phyloP scores from a whole-genome alignment of 352 stramenopile species.

The Pilasporangium apinafurcum region DNA sequence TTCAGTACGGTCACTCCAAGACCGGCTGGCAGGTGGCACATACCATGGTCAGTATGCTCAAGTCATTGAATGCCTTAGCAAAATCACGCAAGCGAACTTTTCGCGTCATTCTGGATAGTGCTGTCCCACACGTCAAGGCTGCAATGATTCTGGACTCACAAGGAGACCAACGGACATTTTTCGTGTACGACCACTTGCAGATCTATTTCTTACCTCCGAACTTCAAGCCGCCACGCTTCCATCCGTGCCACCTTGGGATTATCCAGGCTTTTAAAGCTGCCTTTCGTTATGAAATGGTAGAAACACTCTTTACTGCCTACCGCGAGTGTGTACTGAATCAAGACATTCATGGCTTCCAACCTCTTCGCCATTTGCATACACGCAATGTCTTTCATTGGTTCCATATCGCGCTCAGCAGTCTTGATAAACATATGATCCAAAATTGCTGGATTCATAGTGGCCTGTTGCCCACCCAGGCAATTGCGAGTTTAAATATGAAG shows the following conservation, averaged over 20 bases:
- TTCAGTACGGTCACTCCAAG: conserved; percentile 80
- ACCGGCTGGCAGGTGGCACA: conserved; percentile 75
- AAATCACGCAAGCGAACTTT: conserved; percentile 72
- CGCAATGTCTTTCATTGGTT: conserved; percentile 86
- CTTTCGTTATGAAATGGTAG: conserved; percentile 74
- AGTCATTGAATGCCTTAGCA: conserved; percentile 66
- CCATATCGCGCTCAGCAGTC: conserved; percentile 61
- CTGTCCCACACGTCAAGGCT: conserved; percentile 79
- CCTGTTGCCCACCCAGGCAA: conserved; percentile 52
- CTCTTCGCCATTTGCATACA: conserved; percentile 48
- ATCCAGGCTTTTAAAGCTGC: conserved; percentile 77
- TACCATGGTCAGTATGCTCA: conserved; percentile 75
- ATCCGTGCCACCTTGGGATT: conserved; percentile 67
- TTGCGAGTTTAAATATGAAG: conserved; percentile 66
- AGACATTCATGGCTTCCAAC: conserved; percentile 40
- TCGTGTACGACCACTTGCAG: conserved; percentile 76
- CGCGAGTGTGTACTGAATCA: conserved; percentile 40
- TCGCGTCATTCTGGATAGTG: conserved; percentile 74
- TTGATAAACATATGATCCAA: conserved; percentile 64
- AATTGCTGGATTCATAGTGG: conserved; percentile 71
- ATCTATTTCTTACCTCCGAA: conserved; percentile 81
- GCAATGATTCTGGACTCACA: conserved; percentile 84
- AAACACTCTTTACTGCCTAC: conserved; percentile 68
- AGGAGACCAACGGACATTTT: conserved; percentile 82
- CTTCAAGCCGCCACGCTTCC: conserved; percentile 64